Evolutionary conservation across 306 rosid species (phyloP), one percentile per base, ranked within the genome.

Genomic region (Rosa chinensis): DNA sequence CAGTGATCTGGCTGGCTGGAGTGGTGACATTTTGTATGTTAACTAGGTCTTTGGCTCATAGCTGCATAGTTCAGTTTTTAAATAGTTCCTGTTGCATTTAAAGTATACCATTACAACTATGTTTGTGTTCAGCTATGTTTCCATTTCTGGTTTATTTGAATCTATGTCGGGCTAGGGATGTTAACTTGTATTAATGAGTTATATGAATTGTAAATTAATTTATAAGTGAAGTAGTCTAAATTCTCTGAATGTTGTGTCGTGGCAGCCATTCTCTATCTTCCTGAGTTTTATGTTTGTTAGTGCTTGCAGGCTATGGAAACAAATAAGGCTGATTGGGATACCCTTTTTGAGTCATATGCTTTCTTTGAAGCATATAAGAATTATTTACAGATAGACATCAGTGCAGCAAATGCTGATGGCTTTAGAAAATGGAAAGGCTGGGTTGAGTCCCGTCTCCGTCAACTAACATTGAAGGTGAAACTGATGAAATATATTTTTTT

Each of bases 361-460:
- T 95, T 95, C 82, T 95, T 95, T 58, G 96, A 95, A 79, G 88
- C 96, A 17, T 93, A 95, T 81, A 95, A 88, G 85, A 89, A 93
- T 78, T 95, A 93, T 85, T 80, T 95, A 77, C 97, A 85, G 80
- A 95, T 90, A 86, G 99, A 95, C 81, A 86, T 95, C 76, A 78
- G 82, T 50, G 91, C 98, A 69, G 89, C 87, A 80, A 91, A 93
- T 81, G 94, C 67, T 13, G 97, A 93, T 64, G 98, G 92, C 84
- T 83, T 93, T 72, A 91, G 99, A 90, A 85, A 88, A 45, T 95
- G 98, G 98, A 93, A 95, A 83, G 99, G 99, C 42, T 95, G 99
- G 99, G 99, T 95, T 85, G 96, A 91, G 75, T 95, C 99, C 79
- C 96, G 99, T 67, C 98, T 93, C 55, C 96, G 99, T 56, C 98